Evolutionary conservation across 257 asterid species (phyloP), one percentile per base, ranked within the genome.

Genomic region (Paraleonurus japonicus): DNA sequence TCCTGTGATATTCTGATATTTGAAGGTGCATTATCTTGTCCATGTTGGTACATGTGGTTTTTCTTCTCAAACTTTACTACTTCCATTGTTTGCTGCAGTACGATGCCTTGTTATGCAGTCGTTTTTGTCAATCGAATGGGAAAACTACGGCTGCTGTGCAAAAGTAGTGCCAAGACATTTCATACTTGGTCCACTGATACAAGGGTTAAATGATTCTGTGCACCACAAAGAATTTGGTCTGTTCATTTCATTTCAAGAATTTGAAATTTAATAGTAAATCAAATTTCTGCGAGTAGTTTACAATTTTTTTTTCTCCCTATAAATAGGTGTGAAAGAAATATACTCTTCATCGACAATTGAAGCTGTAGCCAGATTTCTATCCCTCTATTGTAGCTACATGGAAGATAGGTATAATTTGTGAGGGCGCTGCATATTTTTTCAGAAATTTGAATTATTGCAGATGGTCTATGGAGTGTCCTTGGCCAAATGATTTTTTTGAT

Each of bases 71-170:
- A 61, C 59, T 58, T 32, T 15, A 33, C 30, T 71, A 26, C 19
- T 37, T 43, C 43, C 20, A 26, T 60, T 72, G 64, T 70, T 26
- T 80, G 9, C 67, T 82, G 82, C 85, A 93, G 98, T 93, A 11
- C 82, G 98, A 78, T 85, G 92, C 86, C 85, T 83, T 84, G 84
- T 93, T 76, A 90, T 93, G 97, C 90, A 82, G 77, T 93, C 98
- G 67, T 90, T 93, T 83, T 79, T 93, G 87, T 72, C 81, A 37
- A 77, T 84, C 27, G 80, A 82, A 63, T 93, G 96, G 98, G 76
- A 81, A 54, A 80, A 85, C 61, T 85, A 79, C 61, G 86, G 84
- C 73, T 78, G 77, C 76, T 81, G 66, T 67, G 80, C 83, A 54
- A 81, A 76, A 65, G 81, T 85, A 53, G 86, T 90, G 81, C 90